Percentiles rank a stretch among this genome's conserved stretches.
phyloP scores from a whole-genome alignment of 1,284 basidiomycete genomes.

The Golubevia sp. region DNA sequence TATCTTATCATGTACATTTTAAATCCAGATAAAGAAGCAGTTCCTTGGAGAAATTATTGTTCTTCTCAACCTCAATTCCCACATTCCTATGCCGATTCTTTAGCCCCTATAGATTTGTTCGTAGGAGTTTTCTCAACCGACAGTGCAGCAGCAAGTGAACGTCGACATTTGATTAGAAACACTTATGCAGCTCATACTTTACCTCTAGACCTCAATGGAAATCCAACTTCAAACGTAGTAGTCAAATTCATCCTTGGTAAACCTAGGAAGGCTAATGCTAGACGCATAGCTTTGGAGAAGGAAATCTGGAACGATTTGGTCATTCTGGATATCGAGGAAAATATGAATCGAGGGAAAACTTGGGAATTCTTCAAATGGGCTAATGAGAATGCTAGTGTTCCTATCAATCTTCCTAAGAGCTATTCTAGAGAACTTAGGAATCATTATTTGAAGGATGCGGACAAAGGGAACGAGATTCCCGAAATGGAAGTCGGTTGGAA shows the following conservation, averaged over 20 bases:
- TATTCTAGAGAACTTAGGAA: neutral
- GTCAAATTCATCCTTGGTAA: constrained; percentile 90
- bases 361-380: constrained; percentile 84
- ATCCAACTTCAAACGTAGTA: constrained; percentile 68
- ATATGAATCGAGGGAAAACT: constrained; percentile 89
- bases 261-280: constrained; percentile 78
- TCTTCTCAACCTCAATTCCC: constrained; percentile 66
- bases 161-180: constrained; percentile 84
- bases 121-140: constrained; percentile 92
- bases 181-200: constrained; percentile 80
- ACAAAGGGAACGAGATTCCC: neutral
- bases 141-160: constrained; percentile 71
- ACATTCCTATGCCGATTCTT: constrained; percentile 66
- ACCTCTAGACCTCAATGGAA: constrained; percentile 30
- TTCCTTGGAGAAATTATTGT: constrained; percentile 93
- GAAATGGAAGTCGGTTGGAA: constrained; percentile 44
- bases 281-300: constrained; percentile 83
- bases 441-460: neutral
- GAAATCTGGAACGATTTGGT: constrained; percentile 90
- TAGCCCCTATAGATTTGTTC: constrained; percentile 87
- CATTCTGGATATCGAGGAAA: constrained; percentile 80
- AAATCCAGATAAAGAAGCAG: constrained; percentile 90
- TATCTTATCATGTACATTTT: constrained; percentile 85
- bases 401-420: constrained; percentile 61
- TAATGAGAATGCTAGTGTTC: constrained; percentile 86